Evolutionary conservation across 1,139 yeast genomes (phyloP).

Genomic region (Blastobotrys malaysiensis): DNA sequence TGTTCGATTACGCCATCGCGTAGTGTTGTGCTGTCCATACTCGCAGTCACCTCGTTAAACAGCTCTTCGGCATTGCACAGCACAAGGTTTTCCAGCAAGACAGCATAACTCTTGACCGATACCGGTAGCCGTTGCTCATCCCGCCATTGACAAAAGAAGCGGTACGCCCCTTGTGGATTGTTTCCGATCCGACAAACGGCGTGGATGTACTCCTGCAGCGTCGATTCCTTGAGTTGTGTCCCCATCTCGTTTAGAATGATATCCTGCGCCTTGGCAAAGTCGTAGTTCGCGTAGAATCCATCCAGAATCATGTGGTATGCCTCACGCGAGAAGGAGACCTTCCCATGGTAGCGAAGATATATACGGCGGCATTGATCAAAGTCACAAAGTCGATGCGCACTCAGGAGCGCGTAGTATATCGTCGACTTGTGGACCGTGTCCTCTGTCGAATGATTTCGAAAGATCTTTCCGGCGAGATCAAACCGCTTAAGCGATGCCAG

Average conservation of each 20-base stretch:
- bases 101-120: slow-evolving; percentile 4
- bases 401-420: slow-evolving; percentile 19
- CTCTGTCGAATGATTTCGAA: slow-evolving; percentile 5
- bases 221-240: slow-evolving; percentile 12
- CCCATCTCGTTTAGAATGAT: slow-evolving; percentile 18
- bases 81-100: slow-evolving; percentile 6
- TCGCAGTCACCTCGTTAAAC: slow-evolving; percentile 7
- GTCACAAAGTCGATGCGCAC: slow-evolving; percentile 16
- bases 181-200: slow-evolving; percentile 17
- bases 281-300: slow-evolving; percentile 18
- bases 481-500: slow-evolving; percentile 1
- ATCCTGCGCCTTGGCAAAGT: slow-evolving; percentile 20
- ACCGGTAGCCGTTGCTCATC: slow-evolving; percentile 3
- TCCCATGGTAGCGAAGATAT: slow-evolving; percentile 18
- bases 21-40: slow-evolving; percentile 8
- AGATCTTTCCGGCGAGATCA: slow-evolving; percentile 17
- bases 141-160: slow-evolving; percentile 20
- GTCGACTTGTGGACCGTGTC: slow-evolving; percentile 1
- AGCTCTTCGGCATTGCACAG: slow-evolving; percentile 1
- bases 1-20: slow-evolving; percentile 13
- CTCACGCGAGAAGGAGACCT: slow-evolving; percentile 12
- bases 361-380: slow-evolving; percentile 20
- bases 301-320: slow-evolving; percentile 17
- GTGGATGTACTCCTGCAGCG: slow-evolving; percentile 17
- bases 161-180: slow-evolving; percentile 17